Evolutionary conservation across 441 rosid species (phyloP).

Genomic region (Pelargonium australe): DNA sequence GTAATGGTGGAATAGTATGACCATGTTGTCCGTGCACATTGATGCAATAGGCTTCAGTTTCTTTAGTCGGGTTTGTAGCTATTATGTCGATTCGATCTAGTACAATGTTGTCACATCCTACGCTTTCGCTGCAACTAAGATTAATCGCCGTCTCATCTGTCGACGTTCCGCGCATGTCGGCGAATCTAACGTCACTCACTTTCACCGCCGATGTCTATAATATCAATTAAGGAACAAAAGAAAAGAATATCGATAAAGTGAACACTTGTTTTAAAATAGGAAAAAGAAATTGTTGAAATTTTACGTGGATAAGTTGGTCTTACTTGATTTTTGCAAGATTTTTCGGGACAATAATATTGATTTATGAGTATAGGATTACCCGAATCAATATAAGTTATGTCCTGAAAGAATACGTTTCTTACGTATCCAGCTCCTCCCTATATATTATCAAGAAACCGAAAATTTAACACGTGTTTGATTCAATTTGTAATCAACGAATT

Average conservation of each 20-base stretch:
- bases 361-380: conserved; percentile 29
- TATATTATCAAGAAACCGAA: background rate
- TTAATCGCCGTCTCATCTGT: background rate
- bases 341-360: conserved; percentile 19
- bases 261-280: background rate
- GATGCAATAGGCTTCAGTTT: background rate
- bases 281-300: background rate
- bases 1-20: background rate
- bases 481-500: too few species aligned
- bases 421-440: conserved; percentile 34
- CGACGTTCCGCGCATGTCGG: background rate
- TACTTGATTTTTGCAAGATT: background rate
- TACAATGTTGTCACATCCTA: background rate
- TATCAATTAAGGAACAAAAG: background rate
- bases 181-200: background rate
- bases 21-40: background rate
- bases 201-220: background rate
- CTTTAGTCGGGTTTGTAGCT: background rate
- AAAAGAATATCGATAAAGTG: background rate
- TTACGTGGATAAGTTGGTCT: background rate
- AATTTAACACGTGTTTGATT: background rate
- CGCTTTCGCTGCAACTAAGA: background rate
- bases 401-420: conserved; percentile 21
- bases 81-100: background rate
- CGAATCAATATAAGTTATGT: conserved; percentile 16